Evolutionary conservation across 2,329 filamentous ascomycete genomes (phyloP).

Genomic region (Ophiostoma sp.): DNA sequence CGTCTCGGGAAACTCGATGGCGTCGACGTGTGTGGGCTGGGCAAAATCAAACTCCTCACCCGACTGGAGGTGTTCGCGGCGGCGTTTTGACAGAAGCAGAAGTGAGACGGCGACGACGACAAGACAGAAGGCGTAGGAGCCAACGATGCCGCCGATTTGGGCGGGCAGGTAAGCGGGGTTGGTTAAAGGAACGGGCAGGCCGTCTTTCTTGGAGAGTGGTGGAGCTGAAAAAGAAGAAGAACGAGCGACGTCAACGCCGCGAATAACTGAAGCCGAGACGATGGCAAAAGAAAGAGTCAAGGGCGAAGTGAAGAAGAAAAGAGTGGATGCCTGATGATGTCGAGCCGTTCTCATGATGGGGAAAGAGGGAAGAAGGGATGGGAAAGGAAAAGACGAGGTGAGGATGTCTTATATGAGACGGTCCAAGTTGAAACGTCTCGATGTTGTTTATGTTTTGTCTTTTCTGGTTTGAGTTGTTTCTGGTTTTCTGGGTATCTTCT

Average conservation of each 20-base stretch:
- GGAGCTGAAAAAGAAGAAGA: constrained; percentile 52
- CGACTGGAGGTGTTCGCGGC: constrained; percentile 53
- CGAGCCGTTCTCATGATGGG: constrained; percentile 45
- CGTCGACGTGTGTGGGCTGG: constrained; percentile 31
- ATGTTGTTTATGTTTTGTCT: constrained; percentile 11
- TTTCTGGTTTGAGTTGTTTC: background rate
- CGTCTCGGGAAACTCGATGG: constrained; percentile 33
- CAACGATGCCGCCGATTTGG: constrained; percentile 81
- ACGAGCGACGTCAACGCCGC: constrained; percentile 34
- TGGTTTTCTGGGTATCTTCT: background rate
- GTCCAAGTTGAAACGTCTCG: constrained; percentile 35
- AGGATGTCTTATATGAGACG: constrained; percentile 44
- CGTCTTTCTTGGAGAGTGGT: constrained; percentile 43
- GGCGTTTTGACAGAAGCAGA: constrained; percentile 58
- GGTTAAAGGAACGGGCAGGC: constrained; percentile 55
- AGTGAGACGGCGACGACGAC: constrained; percentile 69
- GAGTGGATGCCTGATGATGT: constrained; percentile 30
- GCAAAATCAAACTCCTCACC: constrained; percentile 53
- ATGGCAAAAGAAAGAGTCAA: constrained; percentile 8
- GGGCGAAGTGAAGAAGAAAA: constrained; percentile 17
- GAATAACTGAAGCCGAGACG: constrained; percentile 32
- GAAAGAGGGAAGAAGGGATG: background rate
- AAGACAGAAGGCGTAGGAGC: constrained; percentile 76
- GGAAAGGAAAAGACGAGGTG: background rate
- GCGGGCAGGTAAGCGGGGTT: constrained; percentile 69